phyloP scores from a whole-genome alignment of 2,329 filamentous ascomycete species.

The Colletotrichum limetticola region DNA sequence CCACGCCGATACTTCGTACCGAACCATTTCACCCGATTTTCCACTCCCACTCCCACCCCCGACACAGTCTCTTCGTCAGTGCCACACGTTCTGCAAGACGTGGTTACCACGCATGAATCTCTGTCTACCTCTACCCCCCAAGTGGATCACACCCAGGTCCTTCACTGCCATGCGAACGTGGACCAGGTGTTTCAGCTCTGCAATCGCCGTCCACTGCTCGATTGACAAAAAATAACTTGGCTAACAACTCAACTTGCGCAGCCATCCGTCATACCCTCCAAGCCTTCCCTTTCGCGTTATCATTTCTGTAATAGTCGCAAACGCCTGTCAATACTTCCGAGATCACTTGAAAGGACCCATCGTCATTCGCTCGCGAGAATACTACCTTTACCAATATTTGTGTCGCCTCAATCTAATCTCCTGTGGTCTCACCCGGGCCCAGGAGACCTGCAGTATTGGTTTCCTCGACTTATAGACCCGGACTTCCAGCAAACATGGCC shows the following conservation, averaged over 20 bases:
- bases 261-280: conserved; percentile 30
- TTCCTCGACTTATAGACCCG: conserved; percentile 18
- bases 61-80: conserved; percentile 8
- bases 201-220: conserved; percentile 16
- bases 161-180: conserved; percentile 34
- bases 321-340: conserved; percentile 13
- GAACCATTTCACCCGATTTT: conserved; percentile 2
- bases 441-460: conserved; percentile 25
- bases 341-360: conserved; percentile 24
- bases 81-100: conserved; percentile 21
- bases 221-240: conserved; percentile 15
- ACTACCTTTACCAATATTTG: conserved; percentile 20
- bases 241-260: conserved; percentile 31
- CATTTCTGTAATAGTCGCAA: conserved; percentile 34
- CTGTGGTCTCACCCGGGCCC: conserved; percentile 34
- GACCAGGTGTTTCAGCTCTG: conserved; percentile 36
- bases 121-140: conserved; percentile 25
- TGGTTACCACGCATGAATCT: conserved; percentile 34
- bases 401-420: conserved; percentile 32
- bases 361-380: conserved; percentile 18
- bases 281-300: conserved; percentile 26
- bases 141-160: conserved; percentile 35
- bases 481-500: conserved; percentile 32
- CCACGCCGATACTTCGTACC: conserved; percentile 5
- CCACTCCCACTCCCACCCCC: not conserved